Evolutionary conservation across 495 filamentous ascomycete species (phyloP), one percentile per base, ranked within the genome.

Genomic region (Oleoguttula mirabilis): DNA sequence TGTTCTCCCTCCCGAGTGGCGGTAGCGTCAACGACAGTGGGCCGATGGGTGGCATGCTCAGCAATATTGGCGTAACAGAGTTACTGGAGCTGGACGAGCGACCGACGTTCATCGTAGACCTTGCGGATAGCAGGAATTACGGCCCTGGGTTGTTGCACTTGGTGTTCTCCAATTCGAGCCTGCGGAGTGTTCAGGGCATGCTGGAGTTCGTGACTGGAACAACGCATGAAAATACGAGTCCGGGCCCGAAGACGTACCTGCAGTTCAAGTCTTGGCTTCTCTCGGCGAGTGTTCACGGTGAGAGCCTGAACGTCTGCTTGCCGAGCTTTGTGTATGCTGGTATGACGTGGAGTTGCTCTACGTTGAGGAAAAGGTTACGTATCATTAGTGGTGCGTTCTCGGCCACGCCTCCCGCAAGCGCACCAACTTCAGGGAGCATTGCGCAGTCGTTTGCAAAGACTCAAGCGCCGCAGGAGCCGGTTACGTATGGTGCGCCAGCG

Each of bases 51-150:
- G 64, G 72, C 32, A 53, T 71, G 16, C 62, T 84, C 7, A 64
- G 64, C 17, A 66, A 65, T 32, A 63, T 84, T 43, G 77, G 75
- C 8, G 60, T 80, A 6, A 50, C 73, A 16, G 80, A 83, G 59
- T 58, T 82, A 19, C 54, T 83, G 34, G 79, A 84, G 36, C 70
- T 75, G 37, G 79, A 83, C 48, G 69, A 75, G 21, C 60, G 79
- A 19, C 78, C 77, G 16, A 79, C 76, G 5, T 82, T 84, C 50
- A 67, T 83, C 39, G 59, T 82, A 12, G 79, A 84, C 45, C 59
- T 80, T 7, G 63, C 56, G 22, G 72, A 77, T 43, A 45, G 62
- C 4, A 51, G 55, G n/a, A 75, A 74, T 52, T 69, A 55, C 46
- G 61, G 52, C 21, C 60, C 73, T 3, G 72, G 67, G 0, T 60